Conservation (phyloP, 2,329 filamentous ascomycete species). For the Plenodomus biglobosus region DNA sequence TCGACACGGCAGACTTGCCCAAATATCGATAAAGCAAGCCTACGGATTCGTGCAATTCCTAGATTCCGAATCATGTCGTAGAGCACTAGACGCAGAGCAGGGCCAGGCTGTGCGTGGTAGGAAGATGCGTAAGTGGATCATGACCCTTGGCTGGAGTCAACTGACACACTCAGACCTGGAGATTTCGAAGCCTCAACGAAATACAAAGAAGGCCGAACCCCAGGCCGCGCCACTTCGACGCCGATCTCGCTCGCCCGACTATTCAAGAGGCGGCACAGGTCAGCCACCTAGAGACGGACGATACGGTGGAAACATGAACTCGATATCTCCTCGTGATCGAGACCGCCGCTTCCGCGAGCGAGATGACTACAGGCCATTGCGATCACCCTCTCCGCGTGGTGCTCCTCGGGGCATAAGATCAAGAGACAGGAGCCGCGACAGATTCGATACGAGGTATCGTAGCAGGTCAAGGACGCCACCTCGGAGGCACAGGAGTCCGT, state of each 20-base stretch:
- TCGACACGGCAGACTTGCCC: conserved; percentile 80
- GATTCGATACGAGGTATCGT: conserved; percentile 53
- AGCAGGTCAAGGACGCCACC: conserved; percentile 70
- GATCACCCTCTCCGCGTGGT: conserved; percentile 51
- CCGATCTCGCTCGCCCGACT: conserved; percentile 66
- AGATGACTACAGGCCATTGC: conserved; percentile 60
- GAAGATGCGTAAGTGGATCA: conserved; percentile 75
- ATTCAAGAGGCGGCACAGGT: conserved; percentile 49
- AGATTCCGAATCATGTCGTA: conserved; percentile 69
- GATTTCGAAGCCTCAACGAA: conserved; percentile 84
- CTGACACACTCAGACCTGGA: conserved; percentile 69
- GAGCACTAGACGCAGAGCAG: conserved; percentile 76
- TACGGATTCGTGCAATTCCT: conserved; percentile 97
- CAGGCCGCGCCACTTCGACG: conserved; percentile 47
- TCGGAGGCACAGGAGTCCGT: conserved; percentile 67
- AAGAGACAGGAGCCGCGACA: conserved; percentile 47
- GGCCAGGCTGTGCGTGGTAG: conserved; percentile 81
- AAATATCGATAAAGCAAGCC: conserved; percentile 94
- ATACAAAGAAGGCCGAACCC: conserved; percentile 61
- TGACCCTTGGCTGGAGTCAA: background rate
- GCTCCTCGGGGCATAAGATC: conserved; percentile 41
- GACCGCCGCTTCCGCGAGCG: conserved; percentile 57
- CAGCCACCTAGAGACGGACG: conserved; percentile 53
- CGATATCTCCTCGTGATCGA: conserved; percentile 47
- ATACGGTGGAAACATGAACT: conserved; percentile 40